A percentile compares a stretch with the other conserved stretches of the same genome.
phyloP scores from a whole-genome alignment of 1,284 basidiomycete genomes.

The Xerocomus nothofagi region DNA sequence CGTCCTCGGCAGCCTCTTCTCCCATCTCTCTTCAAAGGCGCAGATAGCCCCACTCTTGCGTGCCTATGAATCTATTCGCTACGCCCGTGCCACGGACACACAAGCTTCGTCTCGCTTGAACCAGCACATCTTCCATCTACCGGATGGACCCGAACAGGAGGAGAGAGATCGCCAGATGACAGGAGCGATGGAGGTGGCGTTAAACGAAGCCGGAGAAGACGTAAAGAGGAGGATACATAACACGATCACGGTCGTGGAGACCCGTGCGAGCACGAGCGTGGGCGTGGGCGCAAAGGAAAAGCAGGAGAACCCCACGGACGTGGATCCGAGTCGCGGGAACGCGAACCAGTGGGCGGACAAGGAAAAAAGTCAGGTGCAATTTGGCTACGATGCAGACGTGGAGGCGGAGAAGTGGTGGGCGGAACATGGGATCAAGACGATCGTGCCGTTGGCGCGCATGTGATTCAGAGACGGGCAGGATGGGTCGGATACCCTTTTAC shows the following conservation, averaged over 20 bases:
- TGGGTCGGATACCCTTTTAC: too few species aligned
- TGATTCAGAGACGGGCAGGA: background rate
- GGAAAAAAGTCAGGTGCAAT: conserved; percentile 43
- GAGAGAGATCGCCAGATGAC: conserved; percentile 52
- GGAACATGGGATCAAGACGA: conserved; percentile 20
- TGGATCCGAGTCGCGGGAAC: conserved; percentile 33
- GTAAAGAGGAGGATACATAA: conserved; percentile 5
- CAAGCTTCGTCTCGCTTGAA: conserved; percentile 51
- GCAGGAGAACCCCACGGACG: background rate
- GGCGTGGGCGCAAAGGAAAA: background rate
- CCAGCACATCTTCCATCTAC: conserved; percentile 53
- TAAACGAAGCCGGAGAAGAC: conserved; percentile 27
- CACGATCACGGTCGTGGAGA: conserved; percentile 4
- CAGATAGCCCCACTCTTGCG: conserved; percentile 49
- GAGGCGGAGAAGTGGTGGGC: conserved; percentile 51
- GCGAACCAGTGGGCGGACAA: conserved; percentile 54
- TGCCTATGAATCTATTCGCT: conserved; percentile 55
- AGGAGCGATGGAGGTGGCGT: conserved; percentile 43
- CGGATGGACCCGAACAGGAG: conserved; percentile 54
- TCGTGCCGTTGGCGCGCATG: conserved; percentile 13
- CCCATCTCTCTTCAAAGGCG: conserved; percentile 40
- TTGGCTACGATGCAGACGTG: conserved; percentile 52
- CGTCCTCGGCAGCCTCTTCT: conserved; percentile 59
- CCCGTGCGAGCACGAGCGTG: background rate
- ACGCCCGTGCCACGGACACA: conserved; percentile 45